phyloP scores from a whole-genome alignment of 2,329 filamentous ascomycete species.

The Nothopassalora personata region DNA sequence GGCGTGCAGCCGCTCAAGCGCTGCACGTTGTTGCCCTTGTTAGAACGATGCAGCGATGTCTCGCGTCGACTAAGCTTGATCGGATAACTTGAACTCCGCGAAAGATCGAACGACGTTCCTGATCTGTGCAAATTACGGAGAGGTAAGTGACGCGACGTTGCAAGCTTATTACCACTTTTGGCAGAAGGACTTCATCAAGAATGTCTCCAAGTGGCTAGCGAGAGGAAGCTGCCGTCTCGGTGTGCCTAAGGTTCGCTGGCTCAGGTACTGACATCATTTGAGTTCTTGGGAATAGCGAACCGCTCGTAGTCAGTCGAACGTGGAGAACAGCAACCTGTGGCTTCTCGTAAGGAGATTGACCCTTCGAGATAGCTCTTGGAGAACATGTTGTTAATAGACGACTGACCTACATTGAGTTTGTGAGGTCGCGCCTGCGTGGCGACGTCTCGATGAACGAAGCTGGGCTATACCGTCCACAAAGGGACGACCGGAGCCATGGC shows the following conservation, averaged over 20 bases:
- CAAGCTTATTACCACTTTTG: not conserved
- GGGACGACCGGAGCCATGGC: not conserved
- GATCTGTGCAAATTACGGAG: not conserved
- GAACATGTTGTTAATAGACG: not conserved
- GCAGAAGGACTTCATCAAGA: not conserved
- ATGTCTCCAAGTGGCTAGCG: not conserved
- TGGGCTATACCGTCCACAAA: not conserved
- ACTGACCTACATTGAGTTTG: not conserved
- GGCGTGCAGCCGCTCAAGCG: not conserved
- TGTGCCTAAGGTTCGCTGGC: not conserved
- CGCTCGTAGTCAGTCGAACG: not conserved
- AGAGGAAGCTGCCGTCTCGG: not conserved
- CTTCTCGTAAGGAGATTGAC: not conserved
- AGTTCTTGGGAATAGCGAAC: not conserved
- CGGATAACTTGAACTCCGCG: not conserved
- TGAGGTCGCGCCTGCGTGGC: not conserved
- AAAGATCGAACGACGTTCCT: not conserved
- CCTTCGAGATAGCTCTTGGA: not conserved
- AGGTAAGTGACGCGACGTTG: not conserved
- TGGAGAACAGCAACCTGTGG: not conserved
- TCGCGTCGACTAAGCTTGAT: not conserved
- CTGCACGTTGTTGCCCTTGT: not conserved
- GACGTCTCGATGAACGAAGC: too few relatives aligned
- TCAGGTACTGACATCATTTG: slow-evolving; percentile 7
- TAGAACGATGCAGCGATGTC: not conserved